These are phyloP conservation scores for Fusarium subglutinans DNA, from an alignment of 2,329 filamentous ascomycete species.

Conservation along the genomic window DNA sequence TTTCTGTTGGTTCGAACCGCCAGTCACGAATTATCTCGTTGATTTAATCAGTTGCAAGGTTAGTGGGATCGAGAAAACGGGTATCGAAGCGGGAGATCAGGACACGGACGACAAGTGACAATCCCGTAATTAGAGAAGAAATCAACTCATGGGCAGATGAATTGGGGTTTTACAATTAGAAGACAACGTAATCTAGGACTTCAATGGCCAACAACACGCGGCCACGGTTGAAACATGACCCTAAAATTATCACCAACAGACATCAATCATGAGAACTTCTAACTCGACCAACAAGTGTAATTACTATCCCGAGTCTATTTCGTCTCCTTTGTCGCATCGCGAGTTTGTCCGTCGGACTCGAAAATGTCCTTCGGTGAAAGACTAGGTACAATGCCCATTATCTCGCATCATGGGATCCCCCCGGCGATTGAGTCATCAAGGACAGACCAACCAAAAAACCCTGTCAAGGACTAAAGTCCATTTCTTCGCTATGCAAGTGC, in stretches of 20 bases:
- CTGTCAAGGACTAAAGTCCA: conserved; percentile 11
- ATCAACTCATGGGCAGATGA: background rate
- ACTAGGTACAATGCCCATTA: background rate
- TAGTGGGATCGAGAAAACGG: conserved; percentile 23
- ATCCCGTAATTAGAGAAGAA: background rate
- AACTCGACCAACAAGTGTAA: background rate
- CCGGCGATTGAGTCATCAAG: conserved; percentile 42
- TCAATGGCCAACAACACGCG: conserved; percentile 29
- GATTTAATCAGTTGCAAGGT: background rate
- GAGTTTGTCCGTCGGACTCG: background rate
- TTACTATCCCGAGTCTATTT: background rate
- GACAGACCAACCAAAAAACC: conserved; percentile 11
- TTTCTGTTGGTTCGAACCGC: background rate
- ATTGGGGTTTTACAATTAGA: background rate
- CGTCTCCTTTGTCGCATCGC: background rate
- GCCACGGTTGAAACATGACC: conserved; percentile 35
- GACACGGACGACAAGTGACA: conserved; percentile 18
- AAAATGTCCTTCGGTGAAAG: background rate
- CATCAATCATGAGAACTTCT: background rate
- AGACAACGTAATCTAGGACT: conserved; percentile 23
- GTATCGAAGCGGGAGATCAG: conserved; percentile 26
- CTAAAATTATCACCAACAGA: background rate
- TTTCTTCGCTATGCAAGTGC: conserved; percentile 29
- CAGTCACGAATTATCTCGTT: background rate
- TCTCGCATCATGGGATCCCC: conserved; percentile 36